A percentile compares a stretch with the other conserved stretches of the same genome.
phyloP scores from a whole-genome alignment of 148 eudicot species.

The Fallopia convolvulus region DNA sequence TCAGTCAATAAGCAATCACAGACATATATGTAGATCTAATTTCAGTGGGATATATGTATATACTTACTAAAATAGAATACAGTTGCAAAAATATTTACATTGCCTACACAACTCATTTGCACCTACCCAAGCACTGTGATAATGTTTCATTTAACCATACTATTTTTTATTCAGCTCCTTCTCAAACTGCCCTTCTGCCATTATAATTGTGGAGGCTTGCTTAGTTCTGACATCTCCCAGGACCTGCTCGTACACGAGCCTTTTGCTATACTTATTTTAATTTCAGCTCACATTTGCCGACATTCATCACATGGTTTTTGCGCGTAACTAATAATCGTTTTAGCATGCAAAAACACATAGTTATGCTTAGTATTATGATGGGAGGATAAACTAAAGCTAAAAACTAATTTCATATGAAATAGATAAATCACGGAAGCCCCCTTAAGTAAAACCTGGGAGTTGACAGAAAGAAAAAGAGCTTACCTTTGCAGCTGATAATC shows the following conservation, averaged over 20 bases:
- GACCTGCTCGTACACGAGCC: background rate
- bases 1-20: background rate
- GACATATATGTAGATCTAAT: background rate
- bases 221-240: background rate
- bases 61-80: background rate
- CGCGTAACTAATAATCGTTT: background rate
- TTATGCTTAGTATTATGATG: background rate
- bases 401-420: background rate
- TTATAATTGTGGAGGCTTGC: background rate
- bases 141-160: background rate
- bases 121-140: background rate
- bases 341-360: background rate
- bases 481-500: constrained; percentile 73
- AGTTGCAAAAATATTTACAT: background rate
- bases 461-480: constrained; percentile 12
- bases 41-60: background rate
- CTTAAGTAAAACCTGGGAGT: background rate
- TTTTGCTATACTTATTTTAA: background rate
- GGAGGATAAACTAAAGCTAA: background rate
- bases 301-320: background rate
- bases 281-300: background rate
- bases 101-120: background rate
- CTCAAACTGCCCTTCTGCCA: background rate
- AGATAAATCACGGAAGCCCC: constrained; percentile 2
- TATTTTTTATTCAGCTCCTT: background rate